Conservation (phyloP, 2,329 filamentous ascomycete genomes). For the Orbilia oligospora region DNA sequence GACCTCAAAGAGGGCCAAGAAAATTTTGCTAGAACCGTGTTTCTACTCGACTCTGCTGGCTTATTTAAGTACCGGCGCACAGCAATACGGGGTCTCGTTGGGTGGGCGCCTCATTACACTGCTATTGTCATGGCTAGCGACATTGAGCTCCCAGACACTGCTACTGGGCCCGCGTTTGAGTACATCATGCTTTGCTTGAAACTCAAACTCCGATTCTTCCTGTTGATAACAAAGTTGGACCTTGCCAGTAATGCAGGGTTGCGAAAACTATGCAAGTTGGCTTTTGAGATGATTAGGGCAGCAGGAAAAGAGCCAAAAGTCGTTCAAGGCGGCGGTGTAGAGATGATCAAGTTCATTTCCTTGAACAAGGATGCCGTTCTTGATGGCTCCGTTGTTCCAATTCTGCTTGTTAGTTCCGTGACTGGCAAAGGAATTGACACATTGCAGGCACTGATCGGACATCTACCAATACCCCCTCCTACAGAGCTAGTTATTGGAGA, state of each 20-base stretch:
- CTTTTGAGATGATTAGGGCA: constrained; percentile 83
- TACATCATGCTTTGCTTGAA: constrained; percentile 87
- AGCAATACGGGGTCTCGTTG: constrained; percentile 88
- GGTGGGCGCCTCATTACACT: constrained; percentile 96
- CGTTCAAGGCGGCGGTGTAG: constrained; percentile 66
- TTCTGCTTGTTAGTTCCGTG: constrained; percentile 88
- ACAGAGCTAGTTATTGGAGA: constrained; percentile 70
- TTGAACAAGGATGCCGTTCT: constrained; percentile 62
- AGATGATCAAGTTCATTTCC: constrained; percentile 63
- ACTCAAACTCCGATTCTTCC: constrained; percentile 80
- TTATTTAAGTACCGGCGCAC: constrained; percentile 91
- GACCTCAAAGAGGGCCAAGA: constrained; percentile 50
- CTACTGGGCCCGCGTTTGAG: constrained; percentile 67
- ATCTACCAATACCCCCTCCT: constrained; percentile 77
- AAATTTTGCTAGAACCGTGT: constrained; percentile 80
- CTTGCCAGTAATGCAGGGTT: constrained; percentile 81
- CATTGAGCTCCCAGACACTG: constrained; percentile 79
- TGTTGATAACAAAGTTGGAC: constrained; percentile 93
- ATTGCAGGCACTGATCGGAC: constrained; percentile 83
- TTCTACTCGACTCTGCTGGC: constrained; percentile 92
- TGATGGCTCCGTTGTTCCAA: constrained; percentile 75
- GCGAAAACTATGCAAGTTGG: constrained; percentile 78
- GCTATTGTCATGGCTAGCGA: constrained; percentile 88
- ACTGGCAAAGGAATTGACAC: constrained; percentile 85
- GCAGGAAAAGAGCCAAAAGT: constrained; percentile 76